phyloP scores from a whole-genome alignment of 495 filamentous ascomycete species.

The Hypoxylon lienhwacheense region DNA sequence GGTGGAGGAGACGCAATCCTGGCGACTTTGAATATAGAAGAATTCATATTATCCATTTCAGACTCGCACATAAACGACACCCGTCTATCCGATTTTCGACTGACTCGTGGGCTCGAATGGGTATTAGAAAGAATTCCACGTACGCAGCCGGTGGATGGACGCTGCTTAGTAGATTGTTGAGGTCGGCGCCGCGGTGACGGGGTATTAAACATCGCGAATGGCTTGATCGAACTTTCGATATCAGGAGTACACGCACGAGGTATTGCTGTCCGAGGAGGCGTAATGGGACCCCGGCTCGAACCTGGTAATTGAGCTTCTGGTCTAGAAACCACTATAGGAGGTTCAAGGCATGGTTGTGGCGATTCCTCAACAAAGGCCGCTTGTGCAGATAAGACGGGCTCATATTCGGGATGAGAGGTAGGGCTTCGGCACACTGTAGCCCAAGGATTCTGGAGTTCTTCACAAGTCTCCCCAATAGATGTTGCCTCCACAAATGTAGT shows the following conservation, averaged over 20 bases:
- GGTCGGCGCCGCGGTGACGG: constrained; percentile 20
- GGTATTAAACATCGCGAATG: constrained; percentile 34
- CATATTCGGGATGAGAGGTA: background rate
- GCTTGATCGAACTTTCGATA: constrained; percentile 31
- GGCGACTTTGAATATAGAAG: background rate
- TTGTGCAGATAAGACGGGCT: background rate
- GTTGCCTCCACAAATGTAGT: background rate
- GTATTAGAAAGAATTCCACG: constrained; percentile 17
- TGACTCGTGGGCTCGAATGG: constrained; percentile 6
- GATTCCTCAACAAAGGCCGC: background rate
- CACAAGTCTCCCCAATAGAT: background rate
- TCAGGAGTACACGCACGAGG: constrained; percentile 22
- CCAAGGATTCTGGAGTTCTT: constrained; percentile 8
- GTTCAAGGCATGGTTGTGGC: background rate
- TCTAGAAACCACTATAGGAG: background rate
- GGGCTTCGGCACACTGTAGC: background rate
- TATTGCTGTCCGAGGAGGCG: constrained; percentile 8
- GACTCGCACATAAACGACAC: constrained; percentile 33
- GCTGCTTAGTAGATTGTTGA: background rate
- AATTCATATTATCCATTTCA: constrained; percentile 7
- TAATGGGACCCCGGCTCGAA: constrained; percentile 2
- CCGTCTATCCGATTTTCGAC: constrained; percentile 14
- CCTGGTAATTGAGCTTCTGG: background rate
- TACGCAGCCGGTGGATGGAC: background rate
- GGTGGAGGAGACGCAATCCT: constrained; percentile 36